Evolutionary conservation across 345 rosid species (phyloP).

Genomic region (Populus ilicifolia): DNA sequence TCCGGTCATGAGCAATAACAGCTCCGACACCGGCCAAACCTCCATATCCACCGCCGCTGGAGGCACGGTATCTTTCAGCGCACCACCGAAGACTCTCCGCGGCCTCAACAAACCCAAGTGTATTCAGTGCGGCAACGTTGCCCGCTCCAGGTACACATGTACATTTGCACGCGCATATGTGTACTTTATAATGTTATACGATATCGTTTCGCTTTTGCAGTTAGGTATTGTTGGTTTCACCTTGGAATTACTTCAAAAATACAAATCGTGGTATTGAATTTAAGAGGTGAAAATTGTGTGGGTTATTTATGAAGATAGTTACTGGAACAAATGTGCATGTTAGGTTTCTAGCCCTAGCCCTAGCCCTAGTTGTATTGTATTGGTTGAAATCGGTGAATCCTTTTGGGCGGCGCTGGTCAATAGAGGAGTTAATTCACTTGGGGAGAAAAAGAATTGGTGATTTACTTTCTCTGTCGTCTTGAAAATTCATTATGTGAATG

Average conservation of each 20-base stretch:
- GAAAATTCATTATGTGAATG: neutral
- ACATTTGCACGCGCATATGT: neutral
- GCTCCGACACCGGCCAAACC: slow-evolving; percentile 13
- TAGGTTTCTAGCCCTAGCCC: neutral
- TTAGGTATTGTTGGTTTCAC: neutral
- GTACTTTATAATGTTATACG: neutral
- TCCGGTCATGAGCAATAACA: slow-evolving; percentile 15
- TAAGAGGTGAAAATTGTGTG: neutral
- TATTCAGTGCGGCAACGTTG: slow-evolving; percentile 93
- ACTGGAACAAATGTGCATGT: neutral
- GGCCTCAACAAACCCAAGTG: slow-evolving; percentile 98
- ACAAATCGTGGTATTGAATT: neutral
- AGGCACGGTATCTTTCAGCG: neutral
- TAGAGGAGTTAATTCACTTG: neutral
- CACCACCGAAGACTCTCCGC: slow-evolving; percentile 72
- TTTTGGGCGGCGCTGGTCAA: neutral
- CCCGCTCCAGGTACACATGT: slow-evolving; percentile 72
- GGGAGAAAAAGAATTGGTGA: neutral
- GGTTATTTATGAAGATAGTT: neutral
- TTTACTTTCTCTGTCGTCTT: neutral
- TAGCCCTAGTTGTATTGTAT: neutral
- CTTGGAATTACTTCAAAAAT: neutral
- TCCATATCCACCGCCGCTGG: neutral
- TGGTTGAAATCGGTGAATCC: neutral
- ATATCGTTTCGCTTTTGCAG: neutral